These are phyloP conservation scores for Hypomontagnella submonticulosa DNA, from an alignment of 495 filamentous ascomycete genomes.

Conservation along the genomic window DNA sequence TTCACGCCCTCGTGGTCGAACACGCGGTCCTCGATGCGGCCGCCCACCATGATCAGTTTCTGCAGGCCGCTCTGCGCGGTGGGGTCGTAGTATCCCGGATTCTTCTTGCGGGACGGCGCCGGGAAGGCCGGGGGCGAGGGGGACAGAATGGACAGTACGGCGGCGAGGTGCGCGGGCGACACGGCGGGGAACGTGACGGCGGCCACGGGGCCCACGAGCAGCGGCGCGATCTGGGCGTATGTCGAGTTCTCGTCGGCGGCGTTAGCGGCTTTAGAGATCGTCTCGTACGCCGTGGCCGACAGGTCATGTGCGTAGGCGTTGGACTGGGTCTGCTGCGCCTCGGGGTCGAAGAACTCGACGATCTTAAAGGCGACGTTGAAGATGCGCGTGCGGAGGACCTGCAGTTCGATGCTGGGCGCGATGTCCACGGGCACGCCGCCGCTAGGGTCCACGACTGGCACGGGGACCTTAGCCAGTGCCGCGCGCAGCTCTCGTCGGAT, in stretches of 20 bases:
- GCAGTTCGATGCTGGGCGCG: slow-evolving; percentile 71
- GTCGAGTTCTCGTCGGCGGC: slow-evolving; percentile 61
- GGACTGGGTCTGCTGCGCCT: slow-evolving; percentile 60
- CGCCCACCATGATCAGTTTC: slow-evolving; percentile 88
- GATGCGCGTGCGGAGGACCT: slow-evolving; percentile 87
- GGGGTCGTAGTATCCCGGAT: slow-evolving; percentile 82
- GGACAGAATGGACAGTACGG: slow-evolving; percentile 77
- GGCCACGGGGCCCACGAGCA: slow-evolving; percentile 83
- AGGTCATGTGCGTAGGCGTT: slow-evolving; percentile 75
- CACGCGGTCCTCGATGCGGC: slow-evolving; percentile 80
- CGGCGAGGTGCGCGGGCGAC: slow-evolving; percentile 82
- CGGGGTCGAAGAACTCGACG: slow-evolving; percentile 85
- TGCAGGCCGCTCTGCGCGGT: slow-evolving; percentile 80
- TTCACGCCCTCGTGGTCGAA: slow-evolving; percentile 83
- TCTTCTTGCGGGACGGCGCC: slow-evolving; percentile 75
- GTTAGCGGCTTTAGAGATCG: slow-evolving; percentile 62
- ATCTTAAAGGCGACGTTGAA: slow-evolving; percentile 85
- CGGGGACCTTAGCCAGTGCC: slow-evolving; percentile 71
- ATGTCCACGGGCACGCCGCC: slow-evolving; percentile 42
- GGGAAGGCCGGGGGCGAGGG: slow-evolving; percentile 79
- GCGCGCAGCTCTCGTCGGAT: slow-evolving; percentile 82
- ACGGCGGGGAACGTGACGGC: slow-evolving; percentile 83
- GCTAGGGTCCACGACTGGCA: slow-evolving; percentile 24
- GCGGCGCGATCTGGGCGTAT: slow-evolving; percentile 71
- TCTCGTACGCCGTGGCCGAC: slow-evolving; percentile 73